These are phyloP conservation scores for Cladosporium cucumerinum DNA, from an alignment of 2,329 filamentous ascomycete species.

Conservation along the genomic window DNA sequence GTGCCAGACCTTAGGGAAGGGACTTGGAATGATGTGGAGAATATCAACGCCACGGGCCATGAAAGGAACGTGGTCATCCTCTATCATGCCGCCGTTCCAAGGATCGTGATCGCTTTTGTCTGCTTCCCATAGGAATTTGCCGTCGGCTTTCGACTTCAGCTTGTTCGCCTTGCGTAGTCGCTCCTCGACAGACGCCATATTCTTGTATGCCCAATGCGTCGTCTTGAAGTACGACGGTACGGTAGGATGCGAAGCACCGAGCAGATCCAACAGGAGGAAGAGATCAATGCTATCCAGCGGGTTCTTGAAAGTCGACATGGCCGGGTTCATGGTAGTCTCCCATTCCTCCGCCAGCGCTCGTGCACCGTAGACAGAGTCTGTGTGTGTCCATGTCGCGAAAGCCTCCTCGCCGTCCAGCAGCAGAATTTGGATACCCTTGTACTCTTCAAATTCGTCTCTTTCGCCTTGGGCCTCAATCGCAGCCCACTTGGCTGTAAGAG, in stretches of 20 bases:
- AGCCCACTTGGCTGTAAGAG: constrained; percentile 78
- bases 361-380: constrained; percentile 85
- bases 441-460: constrained; percentile 48
- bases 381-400: constrained; percentile 73
- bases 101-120: constrained; percentile 48
- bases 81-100: constrained; percentile 52
- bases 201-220: constrained; percentile 89
- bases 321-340: constrained; percentile 67
- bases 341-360: constrained; percentile 74
- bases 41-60: constrained; percentile 81
- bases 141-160: constrained; percentile 61
- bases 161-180: constrained; percentile 66
- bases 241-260: constrained; percentile 65
- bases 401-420: constrained; percentile 94
- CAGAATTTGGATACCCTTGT: constrained; percentile 82
- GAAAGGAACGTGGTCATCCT: constrained; percentile 92
- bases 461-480: constrained; percentile 57
- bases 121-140: constrained; percentile 64
- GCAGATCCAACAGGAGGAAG: constrained; percentile 86
- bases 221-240: constrained; percentile 85
- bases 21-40: constrained; percentile 80
- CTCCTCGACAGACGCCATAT: constrained; percentile 69
- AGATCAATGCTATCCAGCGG: constrained; percentile 76
- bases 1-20: constrained; percentile 87
- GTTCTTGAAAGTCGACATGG: constrained; percentile 70